Conservation (phyloP, 768 basidiomycete genomes). For the Hysterangium stoloniferum region DNA sequence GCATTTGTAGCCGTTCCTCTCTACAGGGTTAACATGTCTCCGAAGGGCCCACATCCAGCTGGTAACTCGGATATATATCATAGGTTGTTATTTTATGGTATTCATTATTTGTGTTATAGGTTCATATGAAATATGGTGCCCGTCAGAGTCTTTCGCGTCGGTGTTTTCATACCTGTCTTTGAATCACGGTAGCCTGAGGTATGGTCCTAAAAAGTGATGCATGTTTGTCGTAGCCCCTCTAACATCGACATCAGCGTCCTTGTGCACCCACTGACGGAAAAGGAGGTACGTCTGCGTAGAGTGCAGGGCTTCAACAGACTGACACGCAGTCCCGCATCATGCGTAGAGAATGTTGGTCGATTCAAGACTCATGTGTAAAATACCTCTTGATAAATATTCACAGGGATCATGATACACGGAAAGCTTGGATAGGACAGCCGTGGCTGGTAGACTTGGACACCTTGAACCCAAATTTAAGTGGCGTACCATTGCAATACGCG, state of each 20-base stretch:
- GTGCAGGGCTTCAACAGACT: background rate
- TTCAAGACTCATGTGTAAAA: background rate
- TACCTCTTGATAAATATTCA: background rate
- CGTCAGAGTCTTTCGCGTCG: conserved; percentile 61
- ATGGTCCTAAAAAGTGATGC: conserved; percentile 1
- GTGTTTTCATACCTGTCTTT: conserved; percentile 72
- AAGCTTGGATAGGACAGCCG: conserved; percentile 67
- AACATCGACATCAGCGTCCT: conserved; percentile 41
- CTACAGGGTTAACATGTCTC: conserved; percentile 58
- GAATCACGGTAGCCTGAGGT: conserved; percentile 67
- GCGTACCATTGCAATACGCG: conserved; percentile 61
- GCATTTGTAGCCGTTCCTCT: conserved; percentile 76
- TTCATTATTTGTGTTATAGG: conserved; percentile 31
- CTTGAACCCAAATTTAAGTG: conserved; percentile 43
- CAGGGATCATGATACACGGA: conserved; percentile 66
- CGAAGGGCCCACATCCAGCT: conserved; percentile 69
- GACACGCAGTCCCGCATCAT: background rate
- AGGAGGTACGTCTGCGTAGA: conserved; percentile 40
- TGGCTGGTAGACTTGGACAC: conserved; percentile 56
- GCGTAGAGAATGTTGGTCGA: conserved; percentile 43
- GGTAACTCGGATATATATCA: conserved; percentile 35
- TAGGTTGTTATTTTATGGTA: background rate
- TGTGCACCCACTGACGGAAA: conserved; percentile 66
- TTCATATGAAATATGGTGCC: conserved; percentile 78
- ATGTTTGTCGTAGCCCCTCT: background rate